A percentile compares a stretch with the other conserved stretches of the same genome.
Conservation (phyloP, 148 eudicot genomes). For the Vaccinium vitisidaea region DNA sequence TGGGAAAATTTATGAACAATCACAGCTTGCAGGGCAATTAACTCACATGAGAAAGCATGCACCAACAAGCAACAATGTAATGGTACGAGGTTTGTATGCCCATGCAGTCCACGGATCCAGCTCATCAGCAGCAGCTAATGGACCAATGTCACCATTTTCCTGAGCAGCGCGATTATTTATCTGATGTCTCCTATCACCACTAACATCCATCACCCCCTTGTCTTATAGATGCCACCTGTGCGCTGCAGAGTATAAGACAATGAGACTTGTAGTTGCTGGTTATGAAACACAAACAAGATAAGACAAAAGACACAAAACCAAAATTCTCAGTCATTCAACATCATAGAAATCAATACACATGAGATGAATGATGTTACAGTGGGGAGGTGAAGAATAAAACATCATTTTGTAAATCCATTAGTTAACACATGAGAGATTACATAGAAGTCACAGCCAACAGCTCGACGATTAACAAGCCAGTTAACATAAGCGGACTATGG, state of each 20-base stretch:
- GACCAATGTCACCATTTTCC: conserved; percentile 55
- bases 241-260: conserved; percentile 13
- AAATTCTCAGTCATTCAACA: background rate
- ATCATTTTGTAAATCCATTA: background rate
- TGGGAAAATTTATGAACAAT: background rate
- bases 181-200: conserved; percentile 39
- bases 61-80: conserved; percentile 80
- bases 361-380: background rate
- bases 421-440: background rate
- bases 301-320: background rate
- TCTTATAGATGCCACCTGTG: conserved; percentile 10
- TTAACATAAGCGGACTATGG: background rate
- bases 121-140: conserved; percentile 55
- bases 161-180: conserved; percentile 28
- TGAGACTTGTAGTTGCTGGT: background rate
- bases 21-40: background rate
- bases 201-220: conserved; percentile 46
- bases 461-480: background rate
- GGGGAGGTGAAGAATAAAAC: background rate
- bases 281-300: background rate
- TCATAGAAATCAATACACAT: background rate
- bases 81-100: conserved; percentile 95
- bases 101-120: conserved; percentile 99
- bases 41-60: conserved; percentile 96
- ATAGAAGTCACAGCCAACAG: conserved; percentile 2